phyloP scores from a whole-genome alignment of 2,329 filamentous ascomycete species.

The Dichotomopilus funicola region DNA sequence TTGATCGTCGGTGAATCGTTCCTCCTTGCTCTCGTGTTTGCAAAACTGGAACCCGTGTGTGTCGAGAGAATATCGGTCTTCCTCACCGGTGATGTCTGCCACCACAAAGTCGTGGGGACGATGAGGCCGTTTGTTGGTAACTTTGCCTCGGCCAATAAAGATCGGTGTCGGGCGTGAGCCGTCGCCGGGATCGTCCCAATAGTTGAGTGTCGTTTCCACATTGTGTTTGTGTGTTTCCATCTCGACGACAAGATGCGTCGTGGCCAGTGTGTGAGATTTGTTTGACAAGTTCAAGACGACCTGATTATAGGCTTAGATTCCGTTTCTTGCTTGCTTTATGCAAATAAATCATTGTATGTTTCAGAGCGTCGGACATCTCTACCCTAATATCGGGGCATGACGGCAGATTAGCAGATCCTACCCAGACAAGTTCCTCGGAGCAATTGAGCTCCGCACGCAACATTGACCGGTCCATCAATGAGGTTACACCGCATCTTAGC shows the following conservation, averaged over 20 bases:
- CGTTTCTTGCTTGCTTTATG: background rate
- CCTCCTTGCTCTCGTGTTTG: conserved; percentile 25
- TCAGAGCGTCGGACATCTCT: no score
- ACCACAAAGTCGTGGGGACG: conserved; percentile 35
- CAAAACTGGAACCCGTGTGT: conserved; percentile 36
- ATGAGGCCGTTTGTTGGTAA: conserved; percentile 28
- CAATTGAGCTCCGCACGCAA: no score
- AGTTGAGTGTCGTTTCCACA: conserved; percentile 4
- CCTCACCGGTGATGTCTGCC: conserved; percentile 35
- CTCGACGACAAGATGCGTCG: no score
- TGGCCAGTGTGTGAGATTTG: no score
- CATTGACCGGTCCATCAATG: no score
- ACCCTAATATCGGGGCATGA: no score
- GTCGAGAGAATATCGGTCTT: conserved; percentile 36
- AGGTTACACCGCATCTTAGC: no score
- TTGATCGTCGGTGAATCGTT: conserved; percentile 45
- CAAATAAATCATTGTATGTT: background rate
- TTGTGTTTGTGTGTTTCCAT: background rate
- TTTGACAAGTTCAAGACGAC: no score
- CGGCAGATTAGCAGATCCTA: background rate
- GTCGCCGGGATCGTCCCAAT: conserved; percentile 9
- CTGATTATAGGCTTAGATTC: background rate
- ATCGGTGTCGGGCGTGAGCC: background rate
- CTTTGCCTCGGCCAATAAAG: conserved; percentile 12
- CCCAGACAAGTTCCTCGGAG: background rate